These are phyloP conservation scores for Trapa bicornis DNA, from an alignment of 345 rosid genomes.

Conservation along the genomic window DNA sequence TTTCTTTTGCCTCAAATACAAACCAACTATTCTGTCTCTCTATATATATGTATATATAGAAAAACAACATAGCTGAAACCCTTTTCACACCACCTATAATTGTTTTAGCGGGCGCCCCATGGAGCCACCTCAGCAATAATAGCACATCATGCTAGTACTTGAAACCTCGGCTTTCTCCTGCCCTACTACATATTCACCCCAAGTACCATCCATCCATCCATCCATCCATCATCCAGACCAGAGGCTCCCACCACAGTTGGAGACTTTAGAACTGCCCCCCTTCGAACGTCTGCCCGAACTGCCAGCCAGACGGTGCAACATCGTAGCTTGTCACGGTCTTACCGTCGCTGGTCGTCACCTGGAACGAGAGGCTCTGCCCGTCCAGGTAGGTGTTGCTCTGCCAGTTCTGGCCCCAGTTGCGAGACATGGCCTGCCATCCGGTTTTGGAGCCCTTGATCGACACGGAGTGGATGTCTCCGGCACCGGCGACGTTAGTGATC, in stretches of 20 bases:
- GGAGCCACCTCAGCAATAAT: slow-evolving; percentile 59
- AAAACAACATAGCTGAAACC: no score
- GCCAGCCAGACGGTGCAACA: slow-evolving; percentile 56
- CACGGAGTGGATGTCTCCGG: slow-evolving; percentile 67
- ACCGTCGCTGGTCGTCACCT: slow-evolving; percentile 87
- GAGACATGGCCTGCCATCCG: slow-evolving; percentile 86
- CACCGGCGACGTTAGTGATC: slow-evolving; percentile 72
- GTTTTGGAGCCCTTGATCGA: slow-evolving; percentile 87
- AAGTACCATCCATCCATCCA: no score
- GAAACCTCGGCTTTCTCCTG: no score
- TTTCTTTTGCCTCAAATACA: no score
- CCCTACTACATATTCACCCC: neutral
- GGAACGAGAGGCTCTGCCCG: slow-evolving; percentile 77
- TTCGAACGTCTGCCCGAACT: slow-evolving; percentile 79
- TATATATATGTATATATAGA: no score
- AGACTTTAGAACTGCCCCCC: slow-evolving; percentile 46
- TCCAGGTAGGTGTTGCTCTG: slow-evolving; percentile 80
- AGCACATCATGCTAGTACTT: slow-evolving; percentile 21
- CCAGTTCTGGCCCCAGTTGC: slow-evolving; percentile 99
- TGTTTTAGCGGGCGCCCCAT: slow-evolving; percentile 58
- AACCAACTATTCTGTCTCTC: no score
- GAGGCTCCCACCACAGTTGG: no score
- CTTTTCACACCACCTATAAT: neutral
- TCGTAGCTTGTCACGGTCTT: slow-evolving; percentile 51
- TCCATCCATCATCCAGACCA: no score